Base-by-base conservation (phyloP, 2,329 filamentous ascomycete genomes). In the Cytospora piceae region DNA sequence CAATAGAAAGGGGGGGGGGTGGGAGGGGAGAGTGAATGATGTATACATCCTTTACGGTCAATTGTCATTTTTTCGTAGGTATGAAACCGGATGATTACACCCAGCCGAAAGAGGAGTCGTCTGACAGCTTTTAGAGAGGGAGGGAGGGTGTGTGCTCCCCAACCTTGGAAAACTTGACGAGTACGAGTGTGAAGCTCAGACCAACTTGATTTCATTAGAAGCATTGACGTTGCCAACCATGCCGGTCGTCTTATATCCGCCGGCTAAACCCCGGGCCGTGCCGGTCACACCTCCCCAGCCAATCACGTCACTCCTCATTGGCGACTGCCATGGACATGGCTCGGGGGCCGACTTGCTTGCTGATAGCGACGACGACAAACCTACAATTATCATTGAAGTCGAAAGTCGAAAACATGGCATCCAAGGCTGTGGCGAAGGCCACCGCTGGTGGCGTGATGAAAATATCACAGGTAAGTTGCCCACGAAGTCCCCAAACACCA, bases 401-500 rank as follows among this genome's bases (percentile, higher is more conserved):
- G 77, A 73, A 72, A 67, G 61, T 71, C 73, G 77, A 73, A 77
- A 82, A 72, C 69, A 89, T 89, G 87, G 86, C 85, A 72, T 84
- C 85, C 71, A 87, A 88, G 79, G 84, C 80, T 74, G 83, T 79
- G 73, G 81, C 82, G 64, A 87, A 87, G 75, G 82, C 81, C 72
- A 81, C 81, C 72, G 82, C 80, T 65, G 82, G 82, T 69, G 80
- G 82, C 71, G 81, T 84, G 66, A 77, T 89, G 65, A 81, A 80
- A 73, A 80, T 91, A 71, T 79, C 81, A 71, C 85, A 88, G 81
- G 88, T 90, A 80, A 71, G 79, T 70, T 57, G 14, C 27, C 17
- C 22, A n/a, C 58, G 37, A 55, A 61, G 61, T 68, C 65, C 60
- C 56, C 55, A 57, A 60, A 66, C 69, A 63, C 58, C 53, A 54